Base-by-base conservation (phyloP, 2,329 filamentous ascomycete genomes). In the Beauveria medogensis region DNA sequence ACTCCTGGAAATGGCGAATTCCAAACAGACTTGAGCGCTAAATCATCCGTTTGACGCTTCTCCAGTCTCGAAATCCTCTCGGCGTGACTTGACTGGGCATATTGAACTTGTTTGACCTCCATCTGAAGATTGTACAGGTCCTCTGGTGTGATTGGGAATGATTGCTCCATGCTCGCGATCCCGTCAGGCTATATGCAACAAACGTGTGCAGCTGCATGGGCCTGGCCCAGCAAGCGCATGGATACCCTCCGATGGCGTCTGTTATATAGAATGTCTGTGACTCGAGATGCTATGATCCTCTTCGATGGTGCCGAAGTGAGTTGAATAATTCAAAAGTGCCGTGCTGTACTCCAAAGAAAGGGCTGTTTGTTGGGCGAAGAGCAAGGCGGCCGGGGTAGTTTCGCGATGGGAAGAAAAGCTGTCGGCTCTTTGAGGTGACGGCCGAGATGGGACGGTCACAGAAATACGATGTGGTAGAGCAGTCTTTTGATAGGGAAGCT, bases 1-100 rank as follows among this genome's bases (percentile, higher is more conserved):
- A 92, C 85, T 65, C 87, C 88, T n/a, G 93, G 92, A 71, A 97
- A 97, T 18, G 92, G 92, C 60, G 92, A 96, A 65, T 89, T 88
- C 94, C 94, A 99, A 61, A 95, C 89, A 63, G 90, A 96, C 74
- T 93, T 95, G 63, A 88, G 75, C 37, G 83, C 81, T 55, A 83
- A 82, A 74, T 88, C 84, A 66, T 88, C 85, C 40, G 85, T 84
- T 69, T 88, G 84, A 52, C 85, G 84, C 68, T 85, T 86, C 71
- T 89, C 86, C 56, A 89, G 72, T 64, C 83, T 77, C 63, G 81
- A 73, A 59, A 89, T 71, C 69, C 86, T 77, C 65, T 88, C 86
- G 62, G 81, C 79, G 73, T 88, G 84, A 67, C 78, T 82, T 64
- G 75, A 80, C 71, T 88, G 85, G 63, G 83, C 77, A 70, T 82